phyloP scores from a whole-genome alignment of 306 rosid genomes.

The apple (Malus domestica) region ASM211411v1 NC_041795.1:27752001-27752500 shows the following conservation, averaged over 20 bases:
- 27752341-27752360: neutral
- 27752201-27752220: neutral
- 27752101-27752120: constrained; percentile 96
- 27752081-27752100: constrained; percentile 91
- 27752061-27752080: constrained; percentile 65
- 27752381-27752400: neutral
- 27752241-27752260: neutral
- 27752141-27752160: constrained; percentile 50
- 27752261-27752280: neutral
- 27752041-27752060: constrained; percentile 82
- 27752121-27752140: constrained; percentile 76
- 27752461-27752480: neutral
- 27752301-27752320: neutral
- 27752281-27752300: neutral
- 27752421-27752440: neutral
- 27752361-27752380: neutral
- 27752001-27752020: constrained; percentile 74
- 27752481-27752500: neutral
- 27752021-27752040: constrained; percentile 58
- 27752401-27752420: neutral
- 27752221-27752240: neutral
- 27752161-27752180: constrained; percentile 60
- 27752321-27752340: neutral
- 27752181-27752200: constrained; percentile 86
- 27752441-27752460: neutral